These are phyloP conservation scores for Shiraia bambusicola DNA, from an alignment of 2,329 filamentous ascomycete species.

Conservation along the genomic window DNA sequence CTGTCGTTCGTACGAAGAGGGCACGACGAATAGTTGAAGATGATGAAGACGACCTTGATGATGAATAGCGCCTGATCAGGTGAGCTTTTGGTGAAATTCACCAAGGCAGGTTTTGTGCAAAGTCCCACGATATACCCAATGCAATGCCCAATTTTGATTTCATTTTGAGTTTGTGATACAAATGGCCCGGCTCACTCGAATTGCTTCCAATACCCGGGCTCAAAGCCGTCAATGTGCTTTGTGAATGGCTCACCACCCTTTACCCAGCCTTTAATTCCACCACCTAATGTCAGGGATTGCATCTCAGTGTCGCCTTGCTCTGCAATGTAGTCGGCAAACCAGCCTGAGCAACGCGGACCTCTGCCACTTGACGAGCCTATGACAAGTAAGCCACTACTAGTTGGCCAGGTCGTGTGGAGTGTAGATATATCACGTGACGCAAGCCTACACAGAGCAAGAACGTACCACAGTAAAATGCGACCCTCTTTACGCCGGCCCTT, in stretches of 20 bases:
- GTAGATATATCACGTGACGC: not conserved
- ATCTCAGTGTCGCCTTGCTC: constrained; percentile 43
- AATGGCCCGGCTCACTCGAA: constrained; percentile 20
- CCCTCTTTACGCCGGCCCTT: constrained; percentile 48
- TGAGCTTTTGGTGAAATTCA: too few species aligned
- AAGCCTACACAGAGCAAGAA: constrained; percentile 5
- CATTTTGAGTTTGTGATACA: not conserved
- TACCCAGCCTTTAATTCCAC: constrained; percentile 51
- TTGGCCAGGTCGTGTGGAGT: not conserved
- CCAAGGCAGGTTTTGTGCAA: too few species aligned
- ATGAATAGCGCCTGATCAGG: too few species aligned
- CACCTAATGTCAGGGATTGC: constrained; percentile 46
- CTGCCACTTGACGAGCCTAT: constrained; percentile 38
- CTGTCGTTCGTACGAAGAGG: constrained; percentile 25
- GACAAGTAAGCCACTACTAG: not conserved
- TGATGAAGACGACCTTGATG: constrained; percentile 30
- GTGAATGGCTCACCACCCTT: constrained; percentile 44
- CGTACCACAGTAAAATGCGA: constrained; percentile 51
- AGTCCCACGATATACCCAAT: too few species aligned
- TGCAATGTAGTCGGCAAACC: constrained; percentile 41
- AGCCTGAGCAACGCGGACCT: constrained; percentile 39
- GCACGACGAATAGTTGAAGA: constrained; percentile 34
- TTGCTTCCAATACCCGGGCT: constrained; percentile 46
- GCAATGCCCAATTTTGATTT: not conserved
- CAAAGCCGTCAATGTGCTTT: constrained; percentile 45